phyloP scores from a whole-genome alignment of 1,284 basidiomycete genomes.

The Tilletia setariae region DNA sequence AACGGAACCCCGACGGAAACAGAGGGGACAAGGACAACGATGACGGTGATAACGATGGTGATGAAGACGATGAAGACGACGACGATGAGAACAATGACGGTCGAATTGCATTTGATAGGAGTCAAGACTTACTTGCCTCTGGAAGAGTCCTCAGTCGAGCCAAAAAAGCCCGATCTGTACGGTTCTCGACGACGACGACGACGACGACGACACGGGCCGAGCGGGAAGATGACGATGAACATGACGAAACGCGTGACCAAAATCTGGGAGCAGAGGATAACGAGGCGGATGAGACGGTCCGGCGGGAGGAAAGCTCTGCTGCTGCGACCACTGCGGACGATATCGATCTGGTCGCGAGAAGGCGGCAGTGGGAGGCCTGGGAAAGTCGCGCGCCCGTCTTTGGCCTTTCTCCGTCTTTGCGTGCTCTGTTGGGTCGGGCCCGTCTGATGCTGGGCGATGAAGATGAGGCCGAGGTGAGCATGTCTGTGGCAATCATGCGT shows the following conservation, averaged over 20 bases:
- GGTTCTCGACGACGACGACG: not conserved
- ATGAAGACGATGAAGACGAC: not conserved
- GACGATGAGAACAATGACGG: conserved; percentile 25
- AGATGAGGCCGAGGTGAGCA: conserved; percentile 72
- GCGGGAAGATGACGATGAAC: not conserved
- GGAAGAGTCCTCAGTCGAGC: conserved; percentile 21
- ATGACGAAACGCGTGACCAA: not conserved
- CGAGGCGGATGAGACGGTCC: not conserved
- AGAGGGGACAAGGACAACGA: not conserved
- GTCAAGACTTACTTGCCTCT: not conserved
- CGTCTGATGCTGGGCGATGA: conserved; percentile 76
- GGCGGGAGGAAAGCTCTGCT: not conserved
- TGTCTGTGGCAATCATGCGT: not conserved
- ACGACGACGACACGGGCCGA: not conserved
- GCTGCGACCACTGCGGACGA: not conserved
- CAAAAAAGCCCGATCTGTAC: not conserved
- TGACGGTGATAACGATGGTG: not conserved
- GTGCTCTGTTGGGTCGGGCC: conserved; percentile 80
- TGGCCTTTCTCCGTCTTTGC: conserved; percentile 72
- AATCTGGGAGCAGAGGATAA: not conserved
- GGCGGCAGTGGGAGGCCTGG: conserved; percentile 35
- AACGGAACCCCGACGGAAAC: not conserved
- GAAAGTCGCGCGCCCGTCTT: conserved; percentile 56
- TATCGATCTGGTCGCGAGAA: conserved; percentile 33
- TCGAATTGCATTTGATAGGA: not conserved